A percentile compares a stretch with the other conserved stretches of the same genome.
Evolutionary conservation across 2,329 filamentous ascomycete species (phyloP).

Genomic region (Elsinoe arachidis): DNA sequence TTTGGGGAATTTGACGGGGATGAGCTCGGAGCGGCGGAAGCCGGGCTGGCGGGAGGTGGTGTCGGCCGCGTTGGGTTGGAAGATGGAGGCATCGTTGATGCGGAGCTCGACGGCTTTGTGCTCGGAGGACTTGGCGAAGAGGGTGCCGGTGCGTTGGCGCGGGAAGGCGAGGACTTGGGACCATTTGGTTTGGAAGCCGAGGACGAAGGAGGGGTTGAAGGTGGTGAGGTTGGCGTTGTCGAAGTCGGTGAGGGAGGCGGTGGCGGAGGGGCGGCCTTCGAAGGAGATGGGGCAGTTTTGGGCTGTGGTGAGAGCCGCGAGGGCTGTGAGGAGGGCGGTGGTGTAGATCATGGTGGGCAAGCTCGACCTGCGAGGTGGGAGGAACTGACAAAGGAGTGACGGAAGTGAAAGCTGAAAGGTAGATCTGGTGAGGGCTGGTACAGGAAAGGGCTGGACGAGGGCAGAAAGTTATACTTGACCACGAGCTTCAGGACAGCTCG

Average conservation of each 20-base stretch:
- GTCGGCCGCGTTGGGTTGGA: slow-evolving; percentile 42
- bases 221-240: background rate
- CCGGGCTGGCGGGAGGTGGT: slow-evolving; percentile 50
- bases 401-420: background rate
- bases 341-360: background rate
- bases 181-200: slow-evolving; percentile 46
- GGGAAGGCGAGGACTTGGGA: slow-evolving; percentile 45
- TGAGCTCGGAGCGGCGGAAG: slow-evolving; percentile 53
- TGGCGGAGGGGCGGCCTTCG: background rate
- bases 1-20: slow-evolving; percentile 38
- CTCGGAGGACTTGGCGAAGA: slow-evolving; percentile 17
- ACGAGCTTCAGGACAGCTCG: background rate
- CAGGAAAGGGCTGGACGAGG: background rate
- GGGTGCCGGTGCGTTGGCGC: slow-evolving; percentile 18
- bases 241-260: background rate
- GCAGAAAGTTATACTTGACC: background rate
- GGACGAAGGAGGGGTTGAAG: slow-evolving; percentile 46
- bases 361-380: background rate
- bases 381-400: background rate
- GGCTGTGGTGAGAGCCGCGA: background rate
- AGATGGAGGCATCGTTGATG: slow-evolving; percentile 52
- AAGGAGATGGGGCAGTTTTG: slow-evolving; percentile 8
- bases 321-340: background rate
- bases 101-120: slow-evolving; percentile 46
- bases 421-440: background rate